phyloP scores from a whole-genome alignment of 352 stramenopile genomes.

The Pythium plurisporium region DNA sequence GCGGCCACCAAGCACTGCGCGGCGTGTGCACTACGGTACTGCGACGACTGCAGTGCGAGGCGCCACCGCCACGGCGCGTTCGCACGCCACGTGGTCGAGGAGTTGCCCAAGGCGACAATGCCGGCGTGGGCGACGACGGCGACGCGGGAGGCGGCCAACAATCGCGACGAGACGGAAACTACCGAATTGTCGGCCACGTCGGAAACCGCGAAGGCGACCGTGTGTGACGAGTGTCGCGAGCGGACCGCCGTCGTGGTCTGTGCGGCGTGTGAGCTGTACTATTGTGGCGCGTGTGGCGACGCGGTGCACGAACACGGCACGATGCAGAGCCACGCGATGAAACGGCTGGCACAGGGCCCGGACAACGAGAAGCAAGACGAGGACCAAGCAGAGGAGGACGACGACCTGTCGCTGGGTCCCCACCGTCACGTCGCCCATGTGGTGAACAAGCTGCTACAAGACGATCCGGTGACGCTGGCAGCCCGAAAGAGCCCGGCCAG shows the following conservation, averaged over 20 bases:
- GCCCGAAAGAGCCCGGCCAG: too few species aligned
- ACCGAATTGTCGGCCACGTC: neutral
- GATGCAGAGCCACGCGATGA: conserved; percentile 41
- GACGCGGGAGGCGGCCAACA: neutral
- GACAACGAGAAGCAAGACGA: neutral
- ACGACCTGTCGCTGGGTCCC: neutral
- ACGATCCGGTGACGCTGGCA: neutral
- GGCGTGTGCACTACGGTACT: conserved; percentile 36
- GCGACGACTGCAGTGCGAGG: conserved; percentile 21
- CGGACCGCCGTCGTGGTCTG: conserved; percentile 31
- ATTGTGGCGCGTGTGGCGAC: conserved; percentile 39
- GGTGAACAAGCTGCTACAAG: neutral
- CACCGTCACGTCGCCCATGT: conserved; percentile 1
- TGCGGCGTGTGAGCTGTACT: conserved; percentile 39
- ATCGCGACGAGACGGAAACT: neutral
- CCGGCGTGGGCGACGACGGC: neutral
- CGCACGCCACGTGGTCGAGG: conserved; percentile 25
- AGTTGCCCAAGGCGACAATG: neutral
- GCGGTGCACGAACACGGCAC: conserved; percentile 35
- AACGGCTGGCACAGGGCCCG: too few species aligned
- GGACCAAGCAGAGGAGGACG: neutral
- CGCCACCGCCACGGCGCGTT: conserved; percentile 38
- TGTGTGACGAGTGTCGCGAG: conserved; percentile 46
- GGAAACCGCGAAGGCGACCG: neutral
- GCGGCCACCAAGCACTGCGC: conserved; percentile 19